Conservation (phyloP, 768 basidiomycete species). For the Flagelloscypha sp. region DNA sequence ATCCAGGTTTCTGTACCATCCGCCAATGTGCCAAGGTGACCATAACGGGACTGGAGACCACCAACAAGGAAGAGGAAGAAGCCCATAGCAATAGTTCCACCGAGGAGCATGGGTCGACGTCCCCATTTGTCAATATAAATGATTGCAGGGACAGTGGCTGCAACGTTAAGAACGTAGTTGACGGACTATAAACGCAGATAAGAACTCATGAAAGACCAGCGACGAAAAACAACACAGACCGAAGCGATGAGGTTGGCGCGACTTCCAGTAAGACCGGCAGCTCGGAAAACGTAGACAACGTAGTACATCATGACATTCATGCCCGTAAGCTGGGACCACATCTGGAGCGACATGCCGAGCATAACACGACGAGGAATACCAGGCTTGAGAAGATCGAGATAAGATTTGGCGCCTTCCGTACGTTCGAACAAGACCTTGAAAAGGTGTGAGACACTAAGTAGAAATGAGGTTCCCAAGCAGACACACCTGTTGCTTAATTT, state of each 20-base stretch:
- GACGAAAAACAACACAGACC: conserved; percentile 18
- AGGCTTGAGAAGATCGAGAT: conserved; percentile 54
- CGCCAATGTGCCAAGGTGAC: conserved; percentile 47
- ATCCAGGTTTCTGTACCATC: conserved; percentile 37
- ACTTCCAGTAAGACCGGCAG: conserved; percentile 67
- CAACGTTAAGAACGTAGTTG: conserved; percentile 36
- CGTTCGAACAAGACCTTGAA: conserved; percentile 46
- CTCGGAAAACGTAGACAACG: conserved; percentile 65
- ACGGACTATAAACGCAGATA: conserved; percentile 38
- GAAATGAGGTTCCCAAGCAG: no score
- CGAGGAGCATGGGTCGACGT: conserved; percentile 65
- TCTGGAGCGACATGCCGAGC: conserved; percentile 64
- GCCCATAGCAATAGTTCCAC: conserved; percentile 60
- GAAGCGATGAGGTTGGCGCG: conserved; percentile 68
- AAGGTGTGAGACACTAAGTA: background rate
- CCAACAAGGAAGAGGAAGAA: conserved; percentile 75
- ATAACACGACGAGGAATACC: conserved; percentile 63
- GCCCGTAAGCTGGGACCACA: conserved; percentile 71
- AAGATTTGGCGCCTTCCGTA: conserved; percentile 64
- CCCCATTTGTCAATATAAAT: conserved; percentile 75
- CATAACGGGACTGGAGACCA: conserved; percentile 61
- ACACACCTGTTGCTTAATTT: conserved; percentile 46
- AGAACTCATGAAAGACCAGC: conserved; percentile 36
- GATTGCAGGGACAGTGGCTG: conserved; percentile 37
- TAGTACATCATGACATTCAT: conserved; percentile 81